Evolutionary conservation across 2,329 filamentous ascomycete species (phyloP).

Genomic region (Calonectria honghensis): DNA sequence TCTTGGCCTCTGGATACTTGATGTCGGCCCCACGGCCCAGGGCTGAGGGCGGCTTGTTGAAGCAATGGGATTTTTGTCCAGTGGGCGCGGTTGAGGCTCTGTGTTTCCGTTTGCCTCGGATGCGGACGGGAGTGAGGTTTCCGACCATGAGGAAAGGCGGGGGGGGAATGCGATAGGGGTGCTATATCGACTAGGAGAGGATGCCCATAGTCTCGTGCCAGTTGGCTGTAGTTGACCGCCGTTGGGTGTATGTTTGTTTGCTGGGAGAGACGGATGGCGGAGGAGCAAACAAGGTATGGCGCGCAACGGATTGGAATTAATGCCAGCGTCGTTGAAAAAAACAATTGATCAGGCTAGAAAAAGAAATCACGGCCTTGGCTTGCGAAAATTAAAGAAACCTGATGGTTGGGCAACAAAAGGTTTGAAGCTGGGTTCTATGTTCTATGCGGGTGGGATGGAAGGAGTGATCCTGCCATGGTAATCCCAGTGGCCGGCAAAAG

Average conservation of each 20-base stretch:
- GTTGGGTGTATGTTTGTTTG: neutral
- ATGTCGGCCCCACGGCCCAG: slow-evolving; percentile 18
- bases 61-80: neutral
- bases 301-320: neutral
- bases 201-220: neutral
- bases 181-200: neutral
- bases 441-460: neutral
- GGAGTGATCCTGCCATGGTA: neutral
- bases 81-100: slow-evolving; percentile 58
- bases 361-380: neutral
- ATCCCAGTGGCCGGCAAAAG: neutral
- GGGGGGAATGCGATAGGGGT: neutral
- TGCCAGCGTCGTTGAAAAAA: neutral
- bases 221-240: neutral
- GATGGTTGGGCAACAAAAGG: neutral
- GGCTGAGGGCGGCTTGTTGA: slow-evolving; percentile 39
- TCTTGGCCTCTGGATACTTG: slow-evolving; percentile 45
- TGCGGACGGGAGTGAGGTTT: slow-evolving; percentile 69
- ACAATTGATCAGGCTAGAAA: neutral
- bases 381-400: neutral
- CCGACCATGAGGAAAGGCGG: slow-evolving; percentile 55
- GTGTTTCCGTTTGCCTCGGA: slow-evolving; percentile 71
- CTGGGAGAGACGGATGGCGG: neutral
- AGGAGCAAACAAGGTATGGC: slow-evolving; percentile 2
- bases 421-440: neutral